A percentile compares a stretch with the other conserved stretches of the same genome.
phyloP scores from a whole-genome alignment of 108 stramenopile species.

The Schizochytrium sp. region DNA sequence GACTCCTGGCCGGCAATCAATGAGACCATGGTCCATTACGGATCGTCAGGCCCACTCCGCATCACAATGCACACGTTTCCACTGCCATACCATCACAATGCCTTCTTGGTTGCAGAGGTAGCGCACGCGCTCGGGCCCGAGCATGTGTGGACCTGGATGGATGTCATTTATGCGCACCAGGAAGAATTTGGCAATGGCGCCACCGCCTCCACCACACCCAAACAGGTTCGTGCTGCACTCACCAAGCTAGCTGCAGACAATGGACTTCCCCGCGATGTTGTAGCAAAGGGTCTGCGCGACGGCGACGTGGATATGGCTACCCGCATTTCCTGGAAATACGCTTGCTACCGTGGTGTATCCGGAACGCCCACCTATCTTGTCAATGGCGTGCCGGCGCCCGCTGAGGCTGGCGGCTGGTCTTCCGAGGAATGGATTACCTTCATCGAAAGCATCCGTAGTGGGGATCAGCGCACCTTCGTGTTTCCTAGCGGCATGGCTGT shows the following conservation, averaged over 20 bases:
- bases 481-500: too few relatives aligned
- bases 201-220: background rate
- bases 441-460: background rate
- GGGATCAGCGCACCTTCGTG: too few relatives aligned
- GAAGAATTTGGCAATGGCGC: constrained; percentile 15
- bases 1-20: constrained; percentile 7
- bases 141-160: constrained; percentile 12
- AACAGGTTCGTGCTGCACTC: background rate
- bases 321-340: constrained; percentile 17
- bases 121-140: background rate
- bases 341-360: constrained; percentile 2
- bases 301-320: background rate
- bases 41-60: background rate
- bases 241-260: background rate
- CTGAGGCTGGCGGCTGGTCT: background rate
- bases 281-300: background rate
- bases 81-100: constrained; percentile 19
- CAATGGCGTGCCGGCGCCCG: constrained; percentile 20
- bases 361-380: constrained; percentile 26
- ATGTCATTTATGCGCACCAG: constrained; percentile 12
- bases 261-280: background rate
- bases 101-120: background rate
- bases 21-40: background rate
- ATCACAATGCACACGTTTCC: constrained; percentile 20
- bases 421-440: background rate